Evolutionary conservation across 2,329 filamentous ascomycete species (phyloP).

Genomic region (Massarina eburnea): DNA sequence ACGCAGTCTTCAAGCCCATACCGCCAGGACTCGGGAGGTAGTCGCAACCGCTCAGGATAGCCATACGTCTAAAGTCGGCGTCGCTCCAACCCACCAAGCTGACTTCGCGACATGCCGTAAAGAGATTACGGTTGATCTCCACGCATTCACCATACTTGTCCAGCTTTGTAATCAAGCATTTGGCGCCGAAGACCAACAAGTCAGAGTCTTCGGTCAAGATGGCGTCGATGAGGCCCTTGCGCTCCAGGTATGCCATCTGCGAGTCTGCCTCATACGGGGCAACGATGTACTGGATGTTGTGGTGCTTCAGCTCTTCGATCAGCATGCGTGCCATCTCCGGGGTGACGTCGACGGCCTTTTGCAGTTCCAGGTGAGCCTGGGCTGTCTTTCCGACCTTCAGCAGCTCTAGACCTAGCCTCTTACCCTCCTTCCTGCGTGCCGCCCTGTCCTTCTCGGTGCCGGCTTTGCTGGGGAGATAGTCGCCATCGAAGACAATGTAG

Average conservation of each 20-base stretch:
- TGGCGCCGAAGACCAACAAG: slow-evolving; percentile 90
- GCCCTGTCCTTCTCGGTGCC: slow-evolving; percentile 77
- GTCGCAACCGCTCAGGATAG: slow-evolving; percentile 94
- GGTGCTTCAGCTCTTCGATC: slow-evolving; percentile 86
- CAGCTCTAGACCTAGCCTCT: slow-evolving; percentile 73
- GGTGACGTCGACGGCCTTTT: slow-evolving; percentile 94
- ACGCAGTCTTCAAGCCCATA: slow-evolving; percentile 90
- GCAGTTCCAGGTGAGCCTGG: slow-evolving; percentile 81
- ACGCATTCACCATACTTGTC: slow-evolving; percentile 92
- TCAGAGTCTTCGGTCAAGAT: slow-evolving; percentile 97
- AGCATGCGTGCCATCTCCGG: slow-evolving; percentile 91
- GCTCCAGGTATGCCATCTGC: slow-evolving; percentile 93
- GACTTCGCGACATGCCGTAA: slow-evolving; percentile 83
- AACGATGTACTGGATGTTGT: slow-evolving; percentile 82
- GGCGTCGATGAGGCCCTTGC: slow-evolving; percentile 77
- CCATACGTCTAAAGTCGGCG: slow-evolving; percentile 88
- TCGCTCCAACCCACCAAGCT: slow-evolving; percentile 92
- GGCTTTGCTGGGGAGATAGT: slow-evolving; percentile 91
- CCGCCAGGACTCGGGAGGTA: slow-evolving; percentile 85
- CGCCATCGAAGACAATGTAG: slow-evolving; percentile 94
- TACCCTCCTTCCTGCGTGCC: slow-evolving; percentile 76
- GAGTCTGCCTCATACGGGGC: slow-evolving; percentile 97
- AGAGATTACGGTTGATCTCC: slow-evolving; percentile 86
- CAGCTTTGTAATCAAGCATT: slow-evolving; percentile 86
- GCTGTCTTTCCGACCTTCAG: slow-evolving; percentile 77